Conservation (phyloP, 139 green algal species). For the Chlorella sorokiniana region DNA sequence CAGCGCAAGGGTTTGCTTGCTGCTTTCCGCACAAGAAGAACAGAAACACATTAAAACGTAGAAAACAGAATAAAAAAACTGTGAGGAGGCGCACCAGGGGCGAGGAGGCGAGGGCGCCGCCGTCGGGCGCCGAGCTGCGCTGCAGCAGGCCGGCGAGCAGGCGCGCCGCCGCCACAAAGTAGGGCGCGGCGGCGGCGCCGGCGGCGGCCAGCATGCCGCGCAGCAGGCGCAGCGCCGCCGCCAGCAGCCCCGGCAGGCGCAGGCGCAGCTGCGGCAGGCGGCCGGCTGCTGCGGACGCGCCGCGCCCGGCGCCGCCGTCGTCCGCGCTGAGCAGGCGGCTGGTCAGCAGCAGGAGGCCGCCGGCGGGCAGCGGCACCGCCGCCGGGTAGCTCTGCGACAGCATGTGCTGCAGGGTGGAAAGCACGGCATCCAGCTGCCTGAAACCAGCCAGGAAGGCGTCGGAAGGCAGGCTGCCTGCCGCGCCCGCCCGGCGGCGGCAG, state of each 20-base stretch:
- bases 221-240: conserved; percentile 41
- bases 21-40: no score
- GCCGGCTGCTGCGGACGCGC: conserved; percentile 32
- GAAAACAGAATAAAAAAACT: not conserved
- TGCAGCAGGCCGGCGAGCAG: conserved; percentile 49
- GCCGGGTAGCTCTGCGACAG: conserved; percentile 33
- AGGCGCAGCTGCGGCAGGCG: conserved; percentile 47
- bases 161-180: conserved; percentile 40
- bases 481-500: not conserved
- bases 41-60: not conserved
- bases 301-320: conserved; percentile 1
- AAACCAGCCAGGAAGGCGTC: conserved; percentile 11
- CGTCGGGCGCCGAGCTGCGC: conserved; percentile 4
- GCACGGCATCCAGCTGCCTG: conserved; percentile 30
- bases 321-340: conserved; percentile 53
- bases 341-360: conserved; percentile 44
- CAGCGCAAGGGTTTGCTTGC: no score
- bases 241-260: conserved; percentile 39
- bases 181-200: conserved; percentile 37
- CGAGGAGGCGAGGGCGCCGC: not conserved
- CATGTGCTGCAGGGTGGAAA: conserved; percentile 41
- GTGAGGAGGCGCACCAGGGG: not conserved
- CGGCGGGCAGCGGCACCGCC: conserved; percentile 45
- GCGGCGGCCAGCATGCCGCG: conserved; percentile 36
- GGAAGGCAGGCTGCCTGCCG: not conserved